These are phyloP conservation scores for Venturiaceae sp. DNA, from an alignment of 2,329 filamentous ascomycete genomes.

Conservation along the genomic window DNA sequence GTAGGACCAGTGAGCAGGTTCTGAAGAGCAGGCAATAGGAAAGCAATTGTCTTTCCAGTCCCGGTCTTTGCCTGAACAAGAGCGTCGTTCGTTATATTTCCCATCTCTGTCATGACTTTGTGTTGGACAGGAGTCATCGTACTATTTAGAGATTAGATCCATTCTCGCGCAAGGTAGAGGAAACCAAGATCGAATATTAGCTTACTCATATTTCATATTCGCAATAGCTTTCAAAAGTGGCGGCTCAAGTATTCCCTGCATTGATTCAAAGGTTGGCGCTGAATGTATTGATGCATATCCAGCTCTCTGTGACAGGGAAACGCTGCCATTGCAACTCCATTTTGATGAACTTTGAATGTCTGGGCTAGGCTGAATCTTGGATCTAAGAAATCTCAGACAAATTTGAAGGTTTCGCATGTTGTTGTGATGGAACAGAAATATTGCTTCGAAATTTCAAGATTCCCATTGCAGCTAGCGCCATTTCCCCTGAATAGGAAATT, in stretches of 20 bases:
- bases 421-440: not conserved
- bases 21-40: constrained; percentile 37
- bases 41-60: constrained; percentile 41
- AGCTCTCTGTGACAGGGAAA: not conserved
- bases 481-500: not conserved
- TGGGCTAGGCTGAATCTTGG: not conserved
- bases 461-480: not conserved
- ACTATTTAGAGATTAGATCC: too few species aligned
- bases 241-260: constrained; percentile 18
- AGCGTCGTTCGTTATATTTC: constrained; percentile 41
- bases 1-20: constrained; percentile 28
- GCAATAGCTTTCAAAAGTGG: constrained; percentile 21
- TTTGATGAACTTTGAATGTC: not conserved
- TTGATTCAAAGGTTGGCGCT: constrained; percentile 11
- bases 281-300: not conserved
- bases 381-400: not conserved
- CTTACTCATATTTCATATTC: constrained; percentile 27
- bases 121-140: constrained; percentile 46
- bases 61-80: constrained; percentile 48
- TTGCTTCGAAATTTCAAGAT: not conserved
- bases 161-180: constrained; percentile 15
- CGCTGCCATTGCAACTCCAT: not conserved
- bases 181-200: not conserved
- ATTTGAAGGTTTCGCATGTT: not conserved
- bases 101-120: constrained; percentile 41